These are phyloP conservation scores for Candida dajiaensis DNA, from an alignment of 805 yeast species.

Conservation along the genomic window DNA sequence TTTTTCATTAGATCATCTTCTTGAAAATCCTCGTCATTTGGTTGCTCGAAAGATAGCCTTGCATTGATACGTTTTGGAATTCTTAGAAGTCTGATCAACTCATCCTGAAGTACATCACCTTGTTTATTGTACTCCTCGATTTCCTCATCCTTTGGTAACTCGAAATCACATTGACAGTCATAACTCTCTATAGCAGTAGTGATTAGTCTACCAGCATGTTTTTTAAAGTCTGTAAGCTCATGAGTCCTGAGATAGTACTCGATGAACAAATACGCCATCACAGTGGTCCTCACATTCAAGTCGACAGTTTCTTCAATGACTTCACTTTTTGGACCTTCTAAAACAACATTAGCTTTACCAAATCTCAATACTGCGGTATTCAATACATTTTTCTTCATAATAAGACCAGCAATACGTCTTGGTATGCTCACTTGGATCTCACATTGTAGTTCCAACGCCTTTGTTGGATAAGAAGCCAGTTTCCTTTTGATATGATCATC, in stretches of 20 bases:
- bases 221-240: background rate
- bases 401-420: constrained; percentile 12
- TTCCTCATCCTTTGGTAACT: constrained; percentile 11
- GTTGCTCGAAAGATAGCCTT: constrained; percentile 10
- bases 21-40: constrained; percentile 4
- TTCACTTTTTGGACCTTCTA: background rate
- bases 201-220: constrained; percentile 7
- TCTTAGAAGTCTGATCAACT: constrained; percentile 17
- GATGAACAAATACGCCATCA: constrained; percentile 13
- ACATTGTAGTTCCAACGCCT: constrained; percentile 23
- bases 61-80: constrained; percentile 19
- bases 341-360: constrained; percentile 5
- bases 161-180: background rate
- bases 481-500: constrained; percentile 15
- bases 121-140: constrained; percentile 9
- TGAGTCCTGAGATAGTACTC: constrained; percentile 9
- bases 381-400: constrained; percentile 10
- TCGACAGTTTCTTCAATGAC: constrained; percentile 7
- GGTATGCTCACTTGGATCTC: constrained; percentile 11
- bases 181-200: background rate
- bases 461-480: constrained; percentile 24
- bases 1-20: constrained; percentile 23
- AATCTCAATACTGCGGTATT: constrained; percentile 6
- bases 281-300: constrained; percentile 18
- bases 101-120: constrained; percentile 25